Base-by-base conservation (phyloP, 495 filamentous ascomycete species). In the Saxophila tyrrhenica region DNA sequence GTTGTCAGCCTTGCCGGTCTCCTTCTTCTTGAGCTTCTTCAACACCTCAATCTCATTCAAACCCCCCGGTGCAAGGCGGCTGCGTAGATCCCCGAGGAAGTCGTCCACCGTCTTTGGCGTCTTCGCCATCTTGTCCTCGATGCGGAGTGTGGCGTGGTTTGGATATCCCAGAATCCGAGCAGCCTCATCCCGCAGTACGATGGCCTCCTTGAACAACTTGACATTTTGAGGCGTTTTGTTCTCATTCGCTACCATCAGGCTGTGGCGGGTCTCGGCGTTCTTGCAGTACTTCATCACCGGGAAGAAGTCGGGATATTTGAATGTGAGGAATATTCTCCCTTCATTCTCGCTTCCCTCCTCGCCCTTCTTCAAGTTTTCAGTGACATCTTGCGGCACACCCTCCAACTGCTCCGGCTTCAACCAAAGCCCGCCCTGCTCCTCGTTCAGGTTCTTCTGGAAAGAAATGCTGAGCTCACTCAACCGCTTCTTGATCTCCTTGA, bases 71-170 rank as follows among this genome's bases (percentile, higher is more conserved):
- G 82, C 77, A 48, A 98, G 72, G 42, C 85, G 79, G 11, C 70
- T 69, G 53, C 87, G 81, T 59, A 98, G 73, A 67, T 94, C 91
- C 7, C 75, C 80, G 19, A 98, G 68, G 69, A 98, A 96, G 51
- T 80, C 78, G 62, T 89, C 73, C 0, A 98, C 94, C 0, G 84
- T 88, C 70, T 87, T 79, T 0, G 89, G 82, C 0, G 81, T 85
- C 76, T 97, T 96, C 52, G 89, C 89, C 94, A 98, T 98, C 78
- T 95, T 96, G 55, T 92, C 86, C 67, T 95, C 91, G 44, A 98
- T 86, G 29, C 79, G 77, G 75, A 95, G 90, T 20, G 87, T 80
- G 25, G 92, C 92, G 70, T 96, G 91, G 63, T 94, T 86, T 19
- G 84, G 85, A 68, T 95, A 98, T 5, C 89, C 90, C 22, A 98